Conservation (phyloP, 2,329 filamentous ascomycete genomes). For the Pseudocercospora ulei region DNA sequence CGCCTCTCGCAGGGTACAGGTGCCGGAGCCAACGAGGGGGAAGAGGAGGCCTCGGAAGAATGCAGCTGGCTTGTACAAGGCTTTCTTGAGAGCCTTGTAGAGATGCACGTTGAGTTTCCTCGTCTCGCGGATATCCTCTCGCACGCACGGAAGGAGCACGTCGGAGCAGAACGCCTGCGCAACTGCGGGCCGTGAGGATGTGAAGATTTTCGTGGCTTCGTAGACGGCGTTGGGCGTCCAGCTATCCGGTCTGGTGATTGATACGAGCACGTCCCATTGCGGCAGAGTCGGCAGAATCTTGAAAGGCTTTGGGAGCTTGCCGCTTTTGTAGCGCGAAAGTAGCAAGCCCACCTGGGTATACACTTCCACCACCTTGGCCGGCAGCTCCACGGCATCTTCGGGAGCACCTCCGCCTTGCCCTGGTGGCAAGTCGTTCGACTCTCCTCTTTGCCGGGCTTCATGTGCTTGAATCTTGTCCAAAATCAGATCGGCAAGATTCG, state of each 20-base stretch:
- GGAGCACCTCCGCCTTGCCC: constrained; percentile 46
- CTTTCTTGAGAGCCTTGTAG: constrained; percentile 88
- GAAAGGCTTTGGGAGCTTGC: constrained; percentile 94
- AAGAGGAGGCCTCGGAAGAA: constrained; percentile 97
- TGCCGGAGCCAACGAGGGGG: constrained; percentile 71
- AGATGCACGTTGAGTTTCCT: constrained; percentile 94
- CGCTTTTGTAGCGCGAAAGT: constrained; percentile 84
- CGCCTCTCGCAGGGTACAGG: constrained; percentile 86
- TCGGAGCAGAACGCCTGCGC: constrained; percentile 79
- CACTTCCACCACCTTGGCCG: constrained; percentile 84
- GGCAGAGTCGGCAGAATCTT: constrained; percentile 90
- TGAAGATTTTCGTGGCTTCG: constrained; percentile 85
- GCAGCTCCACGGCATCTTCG: constrained; percentile 76
- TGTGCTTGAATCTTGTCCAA: constrained; percentile 87
- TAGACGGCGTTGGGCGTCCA: constrained; percentile 76
- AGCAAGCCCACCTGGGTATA: constrained; percentile 88
- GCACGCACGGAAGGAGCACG: constrained; percentile 79
- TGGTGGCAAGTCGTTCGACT: constrained; percentile 47
- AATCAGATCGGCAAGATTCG: constrained; percentile 86
- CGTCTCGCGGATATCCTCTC: constrained; percentile 84
- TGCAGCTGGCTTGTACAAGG: constrained; percentile 82
- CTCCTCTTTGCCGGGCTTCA: constrained; percentile 56
- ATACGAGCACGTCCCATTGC: constrained; percentile 80
- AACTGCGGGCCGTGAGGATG: constrained; percentile 67
- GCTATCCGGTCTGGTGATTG: constrained; percentile 68